phyloP scores from a whole-genome alignment of 2,329 filamentous ascomycete genomes.

The Colletotrichum paranaense region DNA sequence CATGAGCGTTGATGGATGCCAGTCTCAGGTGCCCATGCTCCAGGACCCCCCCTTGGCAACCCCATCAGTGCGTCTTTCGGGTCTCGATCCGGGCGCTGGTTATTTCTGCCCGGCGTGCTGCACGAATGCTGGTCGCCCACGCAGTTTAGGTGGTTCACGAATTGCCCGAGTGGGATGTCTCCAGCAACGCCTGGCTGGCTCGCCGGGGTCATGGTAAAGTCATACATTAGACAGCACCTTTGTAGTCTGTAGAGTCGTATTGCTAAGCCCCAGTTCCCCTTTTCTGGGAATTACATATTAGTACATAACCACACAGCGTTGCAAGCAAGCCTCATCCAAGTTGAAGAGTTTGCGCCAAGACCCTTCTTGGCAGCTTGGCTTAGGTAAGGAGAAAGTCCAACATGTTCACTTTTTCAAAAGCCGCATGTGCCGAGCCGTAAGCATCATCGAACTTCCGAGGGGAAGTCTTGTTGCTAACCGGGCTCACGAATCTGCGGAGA shows the following conservation, averaged over 20 bases:
- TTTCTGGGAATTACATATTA: neutral
- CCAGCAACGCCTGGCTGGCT: neutral
- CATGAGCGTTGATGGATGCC: neutral
- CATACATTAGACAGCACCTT: neutral
- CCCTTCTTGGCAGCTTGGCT: neutral
- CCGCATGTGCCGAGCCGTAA: neutral
- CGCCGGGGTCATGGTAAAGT: neutral
- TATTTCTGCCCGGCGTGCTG: neutral
- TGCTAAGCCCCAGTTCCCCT: neutral
- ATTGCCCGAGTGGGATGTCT: neutral
- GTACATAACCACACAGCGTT: neutral
- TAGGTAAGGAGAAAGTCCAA: neutral
- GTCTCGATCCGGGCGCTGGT: neutral
- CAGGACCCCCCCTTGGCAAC: neutral
- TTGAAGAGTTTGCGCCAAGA: neutral
- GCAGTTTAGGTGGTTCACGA: neutral
- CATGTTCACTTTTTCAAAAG: neutral
- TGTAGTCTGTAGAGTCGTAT: neutral
- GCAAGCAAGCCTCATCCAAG: neutral
- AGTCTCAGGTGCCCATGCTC: slow-evolving; percentile 11
- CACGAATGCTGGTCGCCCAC: neutral
- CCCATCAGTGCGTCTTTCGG: neutral
- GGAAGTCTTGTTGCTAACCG: neutral
- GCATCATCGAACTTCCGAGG: neutral
- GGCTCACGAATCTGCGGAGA: neutral